Evolutionary conservation across 176 grass and related monocot species (phyloP).

Genomic region (Oryza punctata): DNA sequence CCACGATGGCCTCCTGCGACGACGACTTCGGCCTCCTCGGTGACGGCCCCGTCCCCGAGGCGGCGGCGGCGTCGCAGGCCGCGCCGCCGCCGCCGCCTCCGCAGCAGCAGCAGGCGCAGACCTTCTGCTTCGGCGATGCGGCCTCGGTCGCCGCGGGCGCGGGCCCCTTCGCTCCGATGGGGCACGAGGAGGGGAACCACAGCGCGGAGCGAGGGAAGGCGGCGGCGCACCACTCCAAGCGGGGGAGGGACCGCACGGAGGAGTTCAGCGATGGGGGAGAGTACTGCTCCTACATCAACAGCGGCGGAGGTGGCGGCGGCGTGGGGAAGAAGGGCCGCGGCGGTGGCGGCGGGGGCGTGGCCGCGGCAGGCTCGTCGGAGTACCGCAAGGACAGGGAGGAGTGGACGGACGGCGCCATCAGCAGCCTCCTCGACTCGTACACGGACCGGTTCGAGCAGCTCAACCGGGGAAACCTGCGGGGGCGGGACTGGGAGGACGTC

Average conservation of each 20-base stretch:
- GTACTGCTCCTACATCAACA: conserved; percentile 75
- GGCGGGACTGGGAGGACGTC: conserved; percentile 90
- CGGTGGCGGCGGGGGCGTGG: conserved; percentile 1
- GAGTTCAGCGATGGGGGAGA: conserved; percentile 80
- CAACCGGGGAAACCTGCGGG: conserved; percentile 84
- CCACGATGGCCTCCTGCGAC: conserved; percentile 84
- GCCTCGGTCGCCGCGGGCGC: not conserved
- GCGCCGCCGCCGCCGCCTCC: conserved; percentile 26
- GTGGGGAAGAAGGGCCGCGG: conserved; percentile 42
- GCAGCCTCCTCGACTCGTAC: conserved; percentile 76
- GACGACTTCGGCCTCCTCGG: conserved; percentile 79
- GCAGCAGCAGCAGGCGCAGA: not conserved
- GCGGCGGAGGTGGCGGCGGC: conserved; percentile 26
- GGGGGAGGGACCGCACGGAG: conserved; percentile 57
- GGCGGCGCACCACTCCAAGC: conserved; percentile 43
- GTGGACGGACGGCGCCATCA: conserved; percentile 92
- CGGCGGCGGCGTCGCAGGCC: conserved; percentile 29
- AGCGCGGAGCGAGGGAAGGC: conserved; percentile 51
- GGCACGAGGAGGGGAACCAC: conserved; percentile 56
- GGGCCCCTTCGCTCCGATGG: conserved; percentile 30
- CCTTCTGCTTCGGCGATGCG: conserved; percentile 48
- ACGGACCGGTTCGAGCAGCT: conserved; percentile 83
- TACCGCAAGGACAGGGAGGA: conserved; percentile 96
- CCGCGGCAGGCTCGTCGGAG: conserved; percentile 36
- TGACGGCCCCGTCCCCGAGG: conserved; percentile 49